Conservation (phyloP, 1,284 basidiomycete species). For the Naganishia sp. region DNA sequence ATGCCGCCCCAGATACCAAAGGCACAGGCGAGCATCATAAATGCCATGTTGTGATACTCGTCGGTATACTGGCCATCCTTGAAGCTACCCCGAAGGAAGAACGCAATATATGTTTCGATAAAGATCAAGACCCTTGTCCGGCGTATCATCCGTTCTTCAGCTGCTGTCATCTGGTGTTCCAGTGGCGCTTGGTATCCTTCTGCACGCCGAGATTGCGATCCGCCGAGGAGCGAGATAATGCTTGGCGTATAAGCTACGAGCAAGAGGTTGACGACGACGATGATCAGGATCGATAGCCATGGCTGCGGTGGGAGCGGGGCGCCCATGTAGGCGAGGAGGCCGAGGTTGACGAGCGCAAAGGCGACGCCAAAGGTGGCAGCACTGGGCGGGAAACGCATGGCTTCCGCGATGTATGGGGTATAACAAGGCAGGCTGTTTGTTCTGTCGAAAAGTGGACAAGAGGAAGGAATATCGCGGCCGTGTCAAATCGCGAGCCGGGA, state of each 20-base stretch:
- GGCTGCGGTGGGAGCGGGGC: slow-evolving; percentile 13
- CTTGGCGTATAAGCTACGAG: slow-evolving; percentile 4
- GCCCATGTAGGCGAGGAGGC: slow-evolving; percentile 12
- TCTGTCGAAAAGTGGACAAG: no score
- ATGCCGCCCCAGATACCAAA: neutral
- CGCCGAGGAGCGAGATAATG: neutral
- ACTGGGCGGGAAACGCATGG: slow-evolving; percentile 1
- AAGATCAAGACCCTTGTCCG: slow-evolving; percentile 10
- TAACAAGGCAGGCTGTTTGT: no score
- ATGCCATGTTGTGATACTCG: neutral
- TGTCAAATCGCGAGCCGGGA: no score
- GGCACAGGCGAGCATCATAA: neutral
- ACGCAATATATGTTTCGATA: neutral
- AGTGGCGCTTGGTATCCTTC: neutral
- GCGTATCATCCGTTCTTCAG: neutral
- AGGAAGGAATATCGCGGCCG: no score
- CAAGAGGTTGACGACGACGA: neutral
- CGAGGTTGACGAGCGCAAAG: slow-evolving; percentile 16
- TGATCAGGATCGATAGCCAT: slow-evolving; percentile 10
- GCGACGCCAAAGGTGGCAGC: slow-evolving; percentile 8
- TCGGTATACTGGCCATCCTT: slow-evolving; percentile 14
- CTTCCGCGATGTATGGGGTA: neutral
- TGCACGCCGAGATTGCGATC: neutral
- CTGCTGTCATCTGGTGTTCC: neutral
- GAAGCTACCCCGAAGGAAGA: slow-evolving; percentile 8